These are phyloP conservation scores for Plasmodium adleri DNA, from an alignment of 169 alveolate genomes.

Conservation along the genomic window DNA sequence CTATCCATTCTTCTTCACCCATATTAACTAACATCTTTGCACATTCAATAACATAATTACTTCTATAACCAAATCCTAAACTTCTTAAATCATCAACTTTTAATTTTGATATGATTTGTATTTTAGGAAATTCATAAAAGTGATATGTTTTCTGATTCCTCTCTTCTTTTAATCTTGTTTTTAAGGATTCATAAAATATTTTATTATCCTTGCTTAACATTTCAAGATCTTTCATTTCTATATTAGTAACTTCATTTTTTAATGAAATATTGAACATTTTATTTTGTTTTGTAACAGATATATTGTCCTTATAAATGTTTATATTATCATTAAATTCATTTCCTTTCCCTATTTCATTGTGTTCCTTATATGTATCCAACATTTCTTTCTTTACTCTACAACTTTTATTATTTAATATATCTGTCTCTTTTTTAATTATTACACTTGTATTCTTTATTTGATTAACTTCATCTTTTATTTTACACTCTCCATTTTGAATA, in stretches of 20 bases:
- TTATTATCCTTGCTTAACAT: constrained; percentile 5
- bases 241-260: too few relatives aligned
- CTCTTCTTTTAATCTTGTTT: constrained; percentile 43
- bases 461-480: not conserved
- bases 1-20: constrained; percentile 77
- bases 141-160: constrained; percentile 19
- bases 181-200: constrained; percentile 51
- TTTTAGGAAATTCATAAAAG: constrained; percentile 81
- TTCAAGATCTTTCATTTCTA: not conserved
- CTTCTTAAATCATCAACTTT: constrained; percentile 66
- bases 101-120: constrained; percentile 66
- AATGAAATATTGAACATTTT: too few relatives aligned
- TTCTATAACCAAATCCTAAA: constrained; percentile 82
- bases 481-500: not conserved
- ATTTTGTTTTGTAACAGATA: too few relatives aligned
- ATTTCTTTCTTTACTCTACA: too few relatives aligned
- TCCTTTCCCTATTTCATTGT: too few relatives aligned
- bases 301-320: too few relatives aligned
- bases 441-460: not conserved
- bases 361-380: too few relatives aligned
- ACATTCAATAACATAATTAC: constrained; percentile 76
- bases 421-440: not conserved
- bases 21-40: constrained; percentile 66
- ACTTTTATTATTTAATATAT: not conserved
- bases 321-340: too few relatives aligned